Evolutionary conservation across 164 flowering plant species (phyloP), one percentile per base, ranked within the genome.

Genomic region (Piper longum): DNA sequence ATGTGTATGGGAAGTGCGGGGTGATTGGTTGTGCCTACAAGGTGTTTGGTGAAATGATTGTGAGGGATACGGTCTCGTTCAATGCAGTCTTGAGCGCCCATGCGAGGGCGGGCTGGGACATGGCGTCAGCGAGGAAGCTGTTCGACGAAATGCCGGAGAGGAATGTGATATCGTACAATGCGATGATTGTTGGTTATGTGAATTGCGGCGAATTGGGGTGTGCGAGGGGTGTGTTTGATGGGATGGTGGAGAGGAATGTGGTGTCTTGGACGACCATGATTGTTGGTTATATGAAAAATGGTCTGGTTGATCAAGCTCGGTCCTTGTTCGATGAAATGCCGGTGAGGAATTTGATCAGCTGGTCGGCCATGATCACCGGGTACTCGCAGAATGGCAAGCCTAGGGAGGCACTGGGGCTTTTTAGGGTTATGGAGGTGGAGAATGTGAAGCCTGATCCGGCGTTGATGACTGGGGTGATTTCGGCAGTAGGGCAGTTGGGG

Each of bases 361-460:
- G 80, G 77, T 72, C 80, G 4, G 77, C 72, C 0, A 74, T 74
- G 80, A 72, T 77, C 36, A 64, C 68, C 39, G 80, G 80, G 66
- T 77, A 67, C 66, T 69, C 80, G 11, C 80, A 77, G 60, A 74
- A 70, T 63, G 70, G 78, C 16, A 43, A 17, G 62, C 74, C 77
- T 2, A 64, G 19, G 36, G 76, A 77, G 62, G 80, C 80, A 4
- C 54, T 77, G 64, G 54, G 8, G 1, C 61, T 69, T 48, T 77
- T 77, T 26, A 62, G 44, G 3, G 6, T 48, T 58, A 70, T 77
- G 75, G 66, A 68, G 61, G 14, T 43, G 52, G 67, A 58, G 2
- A 17, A 66, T 4, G 40, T 77, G 52, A 72, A 70, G 67, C 77
- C 77, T 7, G 77, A 72, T 68, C 76, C 72, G 17, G 62, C 70